These are phyloP conservation scores for Cyberlindnera mrakii DNA, from an alignment of 805 yeast genomes.

Conservation along the genomic window DNA sequence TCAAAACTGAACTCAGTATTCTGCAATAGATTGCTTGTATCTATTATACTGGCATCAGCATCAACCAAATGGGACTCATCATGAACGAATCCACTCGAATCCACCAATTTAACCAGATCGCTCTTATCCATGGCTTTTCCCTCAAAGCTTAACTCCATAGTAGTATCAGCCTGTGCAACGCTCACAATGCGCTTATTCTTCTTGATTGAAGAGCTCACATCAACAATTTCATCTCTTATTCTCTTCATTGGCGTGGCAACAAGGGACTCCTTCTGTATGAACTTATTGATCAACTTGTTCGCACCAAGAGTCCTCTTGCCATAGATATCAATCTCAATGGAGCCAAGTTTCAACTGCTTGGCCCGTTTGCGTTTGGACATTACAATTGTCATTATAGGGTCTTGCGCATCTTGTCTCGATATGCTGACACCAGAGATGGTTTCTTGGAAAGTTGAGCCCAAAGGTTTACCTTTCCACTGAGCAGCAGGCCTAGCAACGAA, in stretches of 20 bases:
- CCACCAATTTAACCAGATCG: constrained; percentile 36
- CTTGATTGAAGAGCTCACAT: constrained; percentile 19
- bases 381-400: constrained; percentile 11
- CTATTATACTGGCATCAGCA: constrained; percentile 5
- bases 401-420: neutral
- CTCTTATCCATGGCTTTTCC: constrained; percentile 40
- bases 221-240: constrained; percentile 23
- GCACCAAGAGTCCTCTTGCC: neutral
- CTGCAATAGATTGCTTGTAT: constrained; percentile 22
- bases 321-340: constrained; percentile 11
- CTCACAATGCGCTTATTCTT: constrained; percentile 21
- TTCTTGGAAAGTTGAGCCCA: constrained; percentile 10
- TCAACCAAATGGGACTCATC: constrained; percentile 21
- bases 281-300: constrained; percentile 5
- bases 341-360: constrained; percentile 15
- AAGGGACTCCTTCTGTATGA: constrained; percentile 6
- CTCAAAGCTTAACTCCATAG: constrained; percentile 38
- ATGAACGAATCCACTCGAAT: constrained; percentile 29
- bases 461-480: neutral
- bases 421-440: neutral
- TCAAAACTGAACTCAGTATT: constrained; percentile 18
- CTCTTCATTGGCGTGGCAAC: constrained; percentile 21
- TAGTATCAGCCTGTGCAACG: constrained; percentile 14
- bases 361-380: constrained; percentile 7
- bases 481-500: constrained; percentile 13